phyloP scores from a whole-genome alignment of 2,329 filamentous ascomycete genomes.

The Trichothecium sympodiale region DNA sequence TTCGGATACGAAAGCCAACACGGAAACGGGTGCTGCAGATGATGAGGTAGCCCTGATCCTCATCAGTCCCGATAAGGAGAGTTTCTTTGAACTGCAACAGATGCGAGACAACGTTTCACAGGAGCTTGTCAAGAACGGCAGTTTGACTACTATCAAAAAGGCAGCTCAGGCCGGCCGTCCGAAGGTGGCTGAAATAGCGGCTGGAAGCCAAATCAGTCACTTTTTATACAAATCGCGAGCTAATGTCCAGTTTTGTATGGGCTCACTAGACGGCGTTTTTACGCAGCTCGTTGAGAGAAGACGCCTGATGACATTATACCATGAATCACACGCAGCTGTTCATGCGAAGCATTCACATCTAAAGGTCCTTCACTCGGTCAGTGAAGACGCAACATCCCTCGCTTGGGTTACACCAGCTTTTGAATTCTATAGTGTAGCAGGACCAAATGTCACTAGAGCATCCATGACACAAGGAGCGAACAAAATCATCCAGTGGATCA shows the following conservation, averaged over 20 bases:
- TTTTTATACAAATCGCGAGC: slow-evolving; percentile 92
- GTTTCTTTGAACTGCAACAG: slow-evolving; percentile 78
- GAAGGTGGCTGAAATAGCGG: slow-evolving; percentile 61
- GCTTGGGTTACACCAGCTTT: slow-evolving; percentile 89
- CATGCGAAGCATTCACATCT: slow-evolving; percentile 76
- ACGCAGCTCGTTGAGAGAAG: slow-evolving; percentile 44
- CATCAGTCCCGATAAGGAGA: slow-evolving; percentile 86
- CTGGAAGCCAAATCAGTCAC: slow-evolving; percentile 72
- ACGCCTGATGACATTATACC: slow-evolving; percentile 74
- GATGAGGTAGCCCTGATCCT: slow-evolving; percentile 85
- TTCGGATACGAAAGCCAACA: slow-evolving; percentile 37
- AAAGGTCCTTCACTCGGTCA: slow-evolving; percentile 74
- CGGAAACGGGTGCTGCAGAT: slow-evolving; percentile 54
- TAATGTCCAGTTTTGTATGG: slow-evolving; percentile 95
- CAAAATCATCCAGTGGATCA: slow-evolving; percentile 82
- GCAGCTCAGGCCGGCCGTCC: slow-evolving; percentile 65
- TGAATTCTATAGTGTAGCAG: slow-evolving; percentile 91
- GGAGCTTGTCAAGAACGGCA: slow-evolving; percentile 66
- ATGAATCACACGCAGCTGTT: slow-evolving; percentile 71
- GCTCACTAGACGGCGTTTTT: slow-evolving; percentile 64
- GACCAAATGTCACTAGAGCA: slow-evolving; percentile 52
- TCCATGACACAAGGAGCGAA: slow-evolving; percentile 78
- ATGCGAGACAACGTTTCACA: slow-evolving; percentile 53
- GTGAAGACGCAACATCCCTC: slow-evolving; percentile 64
- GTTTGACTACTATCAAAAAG: slow-evolving; percentile 60